Percentiles rank a stretch among this genome's conserved stretches.
These are phyloP conservation scores for Populus tremula DNA, from an alignment of 345 rosid species.

Conservation along the genomic window DNA sequence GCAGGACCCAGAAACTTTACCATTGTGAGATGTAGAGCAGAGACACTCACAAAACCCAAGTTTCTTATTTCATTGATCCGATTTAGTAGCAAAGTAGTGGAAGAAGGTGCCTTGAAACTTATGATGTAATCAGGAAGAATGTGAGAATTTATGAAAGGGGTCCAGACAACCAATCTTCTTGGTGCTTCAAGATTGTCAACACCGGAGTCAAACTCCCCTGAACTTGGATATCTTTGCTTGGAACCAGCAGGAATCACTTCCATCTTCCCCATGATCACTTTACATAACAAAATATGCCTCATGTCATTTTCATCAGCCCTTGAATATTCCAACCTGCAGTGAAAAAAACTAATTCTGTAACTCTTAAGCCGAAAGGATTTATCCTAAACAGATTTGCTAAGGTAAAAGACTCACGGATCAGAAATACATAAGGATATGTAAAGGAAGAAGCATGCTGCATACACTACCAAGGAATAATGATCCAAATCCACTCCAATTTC, in stretches of 20 bases:
- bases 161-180: conserved; percentile 22
- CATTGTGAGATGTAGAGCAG: conserved; percentile 7
- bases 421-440: background rate
- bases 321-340: conserved; percentile 18
- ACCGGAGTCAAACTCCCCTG: conserved; percentile 20
- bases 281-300: conserved; percentile 35
- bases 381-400: too few species aligned
- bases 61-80: background rate
- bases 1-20: conserved; percentile 11
- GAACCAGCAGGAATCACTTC: conserved; percentile 30
- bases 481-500: too few species aligned
- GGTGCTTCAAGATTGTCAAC: conserved; percentile 23
- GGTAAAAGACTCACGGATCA: background rate
- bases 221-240: conserved; percentile 21
- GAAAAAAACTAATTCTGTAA: background rate
- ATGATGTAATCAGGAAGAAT: conserved; percentile 18
- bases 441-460: background rate
- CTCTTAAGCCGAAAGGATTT: background rate
- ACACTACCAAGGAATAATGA: background rate
- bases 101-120: conserved; percentile 21
- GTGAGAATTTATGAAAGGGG: conserved; percentile 23
- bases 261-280: conserved; percentile 37
- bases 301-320: conserved; percentile 30
- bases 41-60: background rate
- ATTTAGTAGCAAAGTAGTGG: conserved; percentile 7